These are phyloP conservation scores for Paradendryphiella salina DNA, from an alignment of 2,329 filamentous ascomycete genomes.

Conservation along the genomic window DNA sequence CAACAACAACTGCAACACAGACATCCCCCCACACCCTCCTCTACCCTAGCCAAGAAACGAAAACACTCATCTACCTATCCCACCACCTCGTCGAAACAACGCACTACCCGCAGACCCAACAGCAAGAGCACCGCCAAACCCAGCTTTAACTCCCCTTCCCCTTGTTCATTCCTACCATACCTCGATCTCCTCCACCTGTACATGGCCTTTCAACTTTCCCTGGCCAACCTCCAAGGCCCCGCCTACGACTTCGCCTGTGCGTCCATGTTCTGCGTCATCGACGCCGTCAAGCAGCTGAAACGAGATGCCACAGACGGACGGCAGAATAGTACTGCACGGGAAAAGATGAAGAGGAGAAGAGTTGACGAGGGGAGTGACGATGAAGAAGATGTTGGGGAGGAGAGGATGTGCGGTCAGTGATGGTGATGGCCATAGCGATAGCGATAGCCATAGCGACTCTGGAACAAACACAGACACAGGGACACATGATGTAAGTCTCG, in stretches of 20 bases:
- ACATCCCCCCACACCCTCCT: too few relatives aligned
- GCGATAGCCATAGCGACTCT: too few relatives aligned
- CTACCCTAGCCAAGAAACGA: neutral
- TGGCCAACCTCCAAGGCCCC: neutral
- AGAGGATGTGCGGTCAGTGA: neutral
- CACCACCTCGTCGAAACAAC: neutral
- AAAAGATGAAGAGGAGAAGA: neutral
- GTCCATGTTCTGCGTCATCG: neutral
- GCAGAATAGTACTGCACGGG: neutral
- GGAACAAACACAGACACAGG: too few relatives aligned
- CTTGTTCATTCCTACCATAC: neutral
- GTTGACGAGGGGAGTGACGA: too few relatives aligned
- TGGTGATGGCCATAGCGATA: neutral
- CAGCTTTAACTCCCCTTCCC: too few relatives aligned
- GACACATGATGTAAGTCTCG: too few relatives aligned
- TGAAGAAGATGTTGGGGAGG: neutral
- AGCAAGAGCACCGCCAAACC: neutral
- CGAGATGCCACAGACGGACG: too few relatives aligned
- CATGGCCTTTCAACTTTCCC: slow-evolving; percentile 6
- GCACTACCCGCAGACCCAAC: neutral
- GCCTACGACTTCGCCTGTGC: neutral
- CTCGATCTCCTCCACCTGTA: neutral
- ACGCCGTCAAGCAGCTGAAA: neutral
- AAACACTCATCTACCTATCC: neutral
- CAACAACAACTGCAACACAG: too few relatives aligned